Evolutionary conservation across 2,329 filamentous ascomycete genomes (phyloP), one percentile per base, ranked within the genome.

Genomic region (Microsporum canis): DNA sequence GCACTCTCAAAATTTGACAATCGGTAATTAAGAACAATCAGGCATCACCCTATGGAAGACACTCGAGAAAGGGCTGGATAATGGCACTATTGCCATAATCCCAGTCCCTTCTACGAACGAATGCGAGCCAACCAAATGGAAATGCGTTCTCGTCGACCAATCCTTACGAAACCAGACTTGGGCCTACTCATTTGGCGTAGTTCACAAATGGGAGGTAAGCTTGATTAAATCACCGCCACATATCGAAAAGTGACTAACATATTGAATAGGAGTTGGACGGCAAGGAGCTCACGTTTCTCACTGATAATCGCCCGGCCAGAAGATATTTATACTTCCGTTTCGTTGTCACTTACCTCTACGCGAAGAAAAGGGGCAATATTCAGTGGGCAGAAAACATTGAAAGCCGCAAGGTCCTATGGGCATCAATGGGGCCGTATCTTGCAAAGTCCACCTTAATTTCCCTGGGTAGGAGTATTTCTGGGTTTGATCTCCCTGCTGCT

Each of bases 251-350:
- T 23, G 17, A 8, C 14, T 41, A 17, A 57, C n/a, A 10, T 5
- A 3, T 12, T 57, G n/a, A 55, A n/a, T 60, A 66, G 65, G 63
- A 67, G 29, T 38, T 68, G 5, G 60, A 67, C 51, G 58, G 59
- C 8, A 62, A 56, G 29, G 57, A 62, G 31, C 58, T 67, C 12
- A 58, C 27, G 1, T 66, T 68, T 38, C 51, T 60, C 4, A 61
- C 43, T 27, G 58, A 64, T 2, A 65, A 64, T n/a, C 62, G 63
- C 3, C 66, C 66, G 29, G 60, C 64, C 3, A 59, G 61, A 2
- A 45, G 65, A 36, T 67, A 66, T 43, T 63, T 68, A 5, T 66
- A 65, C 56, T 67, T 68, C 57, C 59, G 66, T 5, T 68, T 64
- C 51, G 33, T 68, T 0, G 62, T 66, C 10, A 65, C 66, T 3